phyloP scores from a whole-genome alignment of 345 rosid species.

The Brassica cretica region DNA sequence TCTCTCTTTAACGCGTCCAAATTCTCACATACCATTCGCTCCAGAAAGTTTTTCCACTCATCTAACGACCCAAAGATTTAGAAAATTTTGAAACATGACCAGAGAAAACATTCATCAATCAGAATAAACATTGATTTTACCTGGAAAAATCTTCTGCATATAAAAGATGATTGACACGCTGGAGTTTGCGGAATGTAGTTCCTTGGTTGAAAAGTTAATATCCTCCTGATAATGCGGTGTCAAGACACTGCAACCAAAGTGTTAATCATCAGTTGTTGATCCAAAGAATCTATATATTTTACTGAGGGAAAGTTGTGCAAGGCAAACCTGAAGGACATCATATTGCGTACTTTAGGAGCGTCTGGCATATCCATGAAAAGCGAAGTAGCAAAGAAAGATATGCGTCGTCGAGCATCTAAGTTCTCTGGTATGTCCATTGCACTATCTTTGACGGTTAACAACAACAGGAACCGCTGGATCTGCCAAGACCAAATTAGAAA shows the following conservation, averaged over 20 bases:
- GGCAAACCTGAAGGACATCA: conserved; percentile 91
- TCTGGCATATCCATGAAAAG: conserved; percentile 88
- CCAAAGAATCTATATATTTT: neutral
- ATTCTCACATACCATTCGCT: conserved; percentile 71
- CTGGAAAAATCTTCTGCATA: conserved; percentile 88
- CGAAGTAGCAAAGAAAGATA: conserved; percentile 95
- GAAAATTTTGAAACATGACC: conserved; percentile 7
- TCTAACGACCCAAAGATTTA: conserved; percentile 45
- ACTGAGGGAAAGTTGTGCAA: conserved; percentile 10
- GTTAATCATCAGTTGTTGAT: conserved; percentile 27
- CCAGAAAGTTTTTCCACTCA: conserved; percentile 91
- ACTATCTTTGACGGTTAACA: conserved; percentile 78
- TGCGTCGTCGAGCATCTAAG: conserved; percentile 81
- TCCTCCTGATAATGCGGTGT: conserved; percentile 95
- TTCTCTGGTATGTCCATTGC: conserved; percentile 91
- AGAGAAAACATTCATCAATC: conserved; percentile 1
- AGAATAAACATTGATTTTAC: conserved; percentile 33
- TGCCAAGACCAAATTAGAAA: conserved; percentile 46
- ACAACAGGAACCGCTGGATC: conserved; percentile 73
- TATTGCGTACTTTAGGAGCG: conserved; percentile 83
- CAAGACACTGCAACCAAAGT: conserved; percentile 61
- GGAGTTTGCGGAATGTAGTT: conserved; percentile 67
- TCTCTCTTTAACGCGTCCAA: conserved; percentile 51
- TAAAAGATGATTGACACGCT: conserved; percentile 80
- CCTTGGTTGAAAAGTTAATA: conserved; percentile 66